Percentiles rank a stretch among this genome's conserved stretches.
Conservation (phyloP, 768 basidiomycete genomes). For the Symmetrospora coprosmae region DNA sequence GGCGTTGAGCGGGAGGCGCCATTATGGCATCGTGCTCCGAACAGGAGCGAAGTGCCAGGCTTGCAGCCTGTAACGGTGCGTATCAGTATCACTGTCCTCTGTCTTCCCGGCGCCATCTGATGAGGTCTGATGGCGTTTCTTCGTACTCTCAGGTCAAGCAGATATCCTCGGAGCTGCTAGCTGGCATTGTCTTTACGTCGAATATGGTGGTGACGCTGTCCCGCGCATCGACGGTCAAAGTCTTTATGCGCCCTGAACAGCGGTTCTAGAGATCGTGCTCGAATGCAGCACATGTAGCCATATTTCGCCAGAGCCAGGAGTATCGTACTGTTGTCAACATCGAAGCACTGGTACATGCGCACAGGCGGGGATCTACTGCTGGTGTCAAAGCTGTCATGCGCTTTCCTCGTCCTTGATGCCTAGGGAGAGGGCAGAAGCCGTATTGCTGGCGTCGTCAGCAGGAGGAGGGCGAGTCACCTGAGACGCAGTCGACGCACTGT, state of each 20-base stretch:
- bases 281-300: too few species aligned
- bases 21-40: slow-evolving; percentile 69
- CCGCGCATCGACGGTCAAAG: slow-evolving; percentile 59
- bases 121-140: slow-evolving; percentile 3
- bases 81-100: slow-evolving; percentile 22
- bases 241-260: slow-evolving; percentile 46
- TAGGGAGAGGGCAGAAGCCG: slow-evolving; percentile 40
- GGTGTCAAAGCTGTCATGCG: too few species aligned
- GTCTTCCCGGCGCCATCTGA: neutral
- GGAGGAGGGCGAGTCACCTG: too few species aligned
- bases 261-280: neutral
- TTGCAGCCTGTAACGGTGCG: slow-evolving; percentile 77
- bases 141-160: slow-evolving; percentile 52
- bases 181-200: slow-evolving; percentile 61
- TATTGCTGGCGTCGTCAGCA: too few species aligned
- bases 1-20: slow-evolving; percentile 37
- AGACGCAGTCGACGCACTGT: slow-evolving; percentile 13
- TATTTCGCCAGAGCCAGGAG: too few species aligned
- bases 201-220: slow-evolving; percentile 64
- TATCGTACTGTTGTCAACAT: too few species aligned
- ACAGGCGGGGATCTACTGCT: too few species aligned
- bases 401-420: slow-evolving; percentile 49
- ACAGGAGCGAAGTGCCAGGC: slow-evolving; percentile 73
- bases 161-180: slow-evolving; percentile 64
- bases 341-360: too few species aligned